These are phyloP conservation scores for Rhizophlyctis rosea DNA, from an alignment of 192 early-diverging fungal genomes.

Conservation along the genomic window DNA sequence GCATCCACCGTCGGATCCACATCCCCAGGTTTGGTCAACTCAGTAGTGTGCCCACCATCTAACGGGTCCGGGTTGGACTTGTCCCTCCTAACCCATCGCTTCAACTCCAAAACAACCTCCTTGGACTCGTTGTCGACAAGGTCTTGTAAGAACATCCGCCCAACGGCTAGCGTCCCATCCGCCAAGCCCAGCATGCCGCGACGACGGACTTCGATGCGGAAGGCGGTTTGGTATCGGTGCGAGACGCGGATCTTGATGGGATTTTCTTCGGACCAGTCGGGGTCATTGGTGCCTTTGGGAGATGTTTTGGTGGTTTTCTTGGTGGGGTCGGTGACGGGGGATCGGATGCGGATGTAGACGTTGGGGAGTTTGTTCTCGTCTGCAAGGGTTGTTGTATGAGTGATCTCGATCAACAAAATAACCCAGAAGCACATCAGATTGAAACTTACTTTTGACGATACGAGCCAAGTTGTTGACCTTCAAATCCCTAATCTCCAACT, in stretches of 20 bases:
- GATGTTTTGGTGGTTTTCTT: conserved; percentile 1
- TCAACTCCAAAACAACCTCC: conserved; percentile 17
- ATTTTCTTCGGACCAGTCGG: conserved; percentile 9
- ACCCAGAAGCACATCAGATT: too few relatives aligned
- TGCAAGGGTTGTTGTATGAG: too few relatives aligned
- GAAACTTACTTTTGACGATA: background rate
- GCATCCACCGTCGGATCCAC: conserved; percentile 13
- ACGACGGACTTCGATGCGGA: conserved; percentile 25
- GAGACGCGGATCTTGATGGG: conserved; percentile 2
- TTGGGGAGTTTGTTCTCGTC: conserved; percentile 4
- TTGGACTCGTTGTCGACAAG: conserved; percentile 14
- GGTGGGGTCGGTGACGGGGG: conserved; percentile 18
- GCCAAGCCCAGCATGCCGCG: conserved; percentile 7
- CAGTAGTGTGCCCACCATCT: conserved; percentile 11
- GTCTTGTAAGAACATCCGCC: conserved; percentile 25
- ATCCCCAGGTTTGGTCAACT: background rate
- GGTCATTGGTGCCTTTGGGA: conserved; percentile 1
- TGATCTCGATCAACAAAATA: too few relatives aligned
- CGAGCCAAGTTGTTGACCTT: conserved; percentile 7
- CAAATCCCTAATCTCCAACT: conserved; percentile 17
- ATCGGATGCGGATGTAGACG: conserved; percentile 14
- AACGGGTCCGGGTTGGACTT: background rate
- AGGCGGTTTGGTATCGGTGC: conserved; percentile 24
- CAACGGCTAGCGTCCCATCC: conserved; percentile 12
- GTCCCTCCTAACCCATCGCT: conserved; percentile 9